Evolutionary conservation across 345 rosid genomes (phyloP).

Genomic region (Boechera retrofracta): DNA sequence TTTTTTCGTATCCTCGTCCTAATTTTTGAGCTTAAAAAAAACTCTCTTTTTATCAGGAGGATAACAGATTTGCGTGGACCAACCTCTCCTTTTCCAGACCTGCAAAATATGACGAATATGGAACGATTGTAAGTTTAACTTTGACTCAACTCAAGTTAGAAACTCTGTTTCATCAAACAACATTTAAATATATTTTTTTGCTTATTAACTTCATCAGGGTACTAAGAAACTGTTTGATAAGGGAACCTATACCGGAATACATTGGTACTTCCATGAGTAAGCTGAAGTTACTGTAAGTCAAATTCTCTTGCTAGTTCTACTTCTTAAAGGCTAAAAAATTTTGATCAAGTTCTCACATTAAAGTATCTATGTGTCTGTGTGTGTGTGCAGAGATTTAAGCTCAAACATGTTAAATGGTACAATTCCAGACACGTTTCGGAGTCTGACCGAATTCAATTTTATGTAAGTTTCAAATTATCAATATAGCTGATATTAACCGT

Average conservation of each 20-base stretch:
- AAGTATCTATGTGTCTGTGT: slow-evolving; percentile 2
- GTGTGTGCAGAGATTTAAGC: slow-evolving; percentile 73
- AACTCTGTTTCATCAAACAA: slow-evolving; percentile 12
- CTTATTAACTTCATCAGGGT: slow-evolving; percentile 50
- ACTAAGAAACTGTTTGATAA: slow-evolving; percentile 66
- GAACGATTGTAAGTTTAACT: slow-evolving; percentile 55
- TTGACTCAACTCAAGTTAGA: not conserved
- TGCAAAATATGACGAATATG: slow-evolving; percentile 42
- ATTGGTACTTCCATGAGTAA: slow-evolving; percentile 45
- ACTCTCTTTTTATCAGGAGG: slow-evolving; percentile 51
- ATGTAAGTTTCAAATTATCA: slow-evolving; percentile 54
- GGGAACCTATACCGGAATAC: slow-evolving; percentile 53
- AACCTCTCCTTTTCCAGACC: slow-evolving; percentile 57
- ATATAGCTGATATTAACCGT: slow-evolving; percentile 2
- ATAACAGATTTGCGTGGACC: slow-evolving; percentile 70
- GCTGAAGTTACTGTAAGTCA: slow-evolving; percentile 62
- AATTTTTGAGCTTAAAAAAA: slow-evolving; percentile 30
- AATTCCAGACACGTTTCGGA: slow-evolving; percentile 52
- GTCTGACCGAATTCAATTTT: slow-evolving; percentile 15
- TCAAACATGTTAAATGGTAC: slow-evolving; percentile 68
- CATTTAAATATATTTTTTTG: not conserved
- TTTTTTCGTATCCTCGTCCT: not conserved
- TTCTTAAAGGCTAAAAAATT: not conserved
- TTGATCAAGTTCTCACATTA: slow-evolving; percentile 19
- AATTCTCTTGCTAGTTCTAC: slow-evolving; percentile 12